Conservation (phyloP, 2,329 filamentous ascomycete genomes). For the Ceratocystis lukuohia region DNA sequence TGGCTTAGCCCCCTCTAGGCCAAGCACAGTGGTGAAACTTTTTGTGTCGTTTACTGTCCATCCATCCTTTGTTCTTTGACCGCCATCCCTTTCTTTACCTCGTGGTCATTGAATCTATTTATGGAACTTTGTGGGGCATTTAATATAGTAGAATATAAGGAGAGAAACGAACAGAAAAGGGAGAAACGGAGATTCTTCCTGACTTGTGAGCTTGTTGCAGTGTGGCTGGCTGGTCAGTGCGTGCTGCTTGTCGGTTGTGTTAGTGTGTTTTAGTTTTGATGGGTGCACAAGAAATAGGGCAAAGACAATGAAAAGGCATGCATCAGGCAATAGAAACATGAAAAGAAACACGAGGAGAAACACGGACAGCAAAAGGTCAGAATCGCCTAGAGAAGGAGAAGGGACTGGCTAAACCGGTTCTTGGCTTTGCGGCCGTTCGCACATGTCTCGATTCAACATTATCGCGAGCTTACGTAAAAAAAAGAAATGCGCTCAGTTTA, state of each 20-base stretch:
- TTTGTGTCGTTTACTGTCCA: background rate
- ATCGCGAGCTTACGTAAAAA: too few relatives aligned
- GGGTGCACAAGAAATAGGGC: background rate
- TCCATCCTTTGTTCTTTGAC: background rate
- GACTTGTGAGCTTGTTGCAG: background rate
- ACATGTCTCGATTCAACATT: too few relatives aligned
- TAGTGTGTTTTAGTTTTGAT: slow-evolving; percentile 1
- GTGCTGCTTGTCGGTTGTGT: background rate
- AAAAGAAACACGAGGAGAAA: background rate
- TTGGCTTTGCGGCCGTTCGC: too few relatives aligned
- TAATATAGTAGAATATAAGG: background rate
- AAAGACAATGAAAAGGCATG: too few relatives aligned
- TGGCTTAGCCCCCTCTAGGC: too few relatives aligned
- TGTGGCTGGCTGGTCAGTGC: background rate
- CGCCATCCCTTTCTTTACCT: background rate
- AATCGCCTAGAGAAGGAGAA: too few relatives aligned
- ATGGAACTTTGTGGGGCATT: background rate
- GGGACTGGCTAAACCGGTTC: too few relatives aligned
- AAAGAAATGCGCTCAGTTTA: too few relatives aligned
- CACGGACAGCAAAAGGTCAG: background rate
- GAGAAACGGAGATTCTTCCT: background rate
- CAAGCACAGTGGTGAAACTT: background rate
- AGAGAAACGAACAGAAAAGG: background rate
- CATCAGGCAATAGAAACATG: background rate
- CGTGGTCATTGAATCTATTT: background rate